Evolutionary conservation across 2,329 filamentous ascomycete genomes (phyloP).

Genomic region (Calonectria pauciramosa): DNA sequence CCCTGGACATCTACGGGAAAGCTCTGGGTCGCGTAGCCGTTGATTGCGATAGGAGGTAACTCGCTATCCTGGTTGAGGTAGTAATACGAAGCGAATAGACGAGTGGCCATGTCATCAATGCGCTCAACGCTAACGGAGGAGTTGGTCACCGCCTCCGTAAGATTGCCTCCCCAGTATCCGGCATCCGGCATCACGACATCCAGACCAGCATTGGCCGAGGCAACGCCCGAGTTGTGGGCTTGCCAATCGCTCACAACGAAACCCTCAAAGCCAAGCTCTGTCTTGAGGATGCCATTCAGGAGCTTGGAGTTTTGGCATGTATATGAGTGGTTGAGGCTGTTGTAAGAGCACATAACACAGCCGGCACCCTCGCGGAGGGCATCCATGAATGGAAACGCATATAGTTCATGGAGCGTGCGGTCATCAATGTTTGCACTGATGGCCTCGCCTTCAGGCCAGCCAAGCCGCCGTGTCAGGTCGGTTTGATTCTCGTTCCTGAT

Average conservation of each 20-base stretch:
- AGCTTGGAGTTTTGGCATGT: slow-evolving; percentile 83
- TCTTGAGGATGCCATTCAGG: slow-evolving; percentile 82
- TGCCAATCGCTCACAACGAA: slow-evolving; percentile 87
- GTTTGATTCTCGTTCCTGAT: neutral
- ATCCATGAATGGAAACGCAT: slow-evolving; percentile 84
- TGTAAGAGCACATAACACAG: slow-evolving; percentile 77
- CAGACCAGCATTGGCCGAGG: slow-evolving; percentile 77
- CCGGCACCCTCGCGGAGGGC: slow-evolving; percentile 77
- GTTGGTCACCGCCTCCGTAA: slow-evolving; percentile 90
- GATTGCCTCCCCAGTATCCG: slow-evolving; percentile 87
- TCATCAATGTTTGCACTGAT: slow-evolving; percentile 77
- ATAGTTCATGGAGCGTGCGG: slow-evolving; percentile 81
- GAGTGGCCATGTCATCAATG: slow-evolving; percentile 90
- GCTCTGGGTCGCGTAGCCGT: slow-evolving; percentile 80
- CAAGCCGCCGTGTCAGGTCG: slow-evolving; percentile 29
- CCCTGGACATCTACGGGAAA: slow-evolving; percentile 78
- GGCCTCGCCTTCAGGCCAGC: slow-evolving; percentile 55
- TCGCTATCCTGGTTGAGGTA: slow-evolving; percentile 71
- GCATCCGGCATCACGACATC: slow-evolving; percentile 91
- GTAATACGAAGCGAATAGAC: slow-evolving; percentile 81
- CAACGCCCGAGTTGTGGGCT: slow-evolving; percentile 78
- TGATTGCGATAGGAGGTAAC: slow-evolving; percentile 70
- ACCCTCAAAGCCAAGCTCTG: slow-evolving; percentile 84
- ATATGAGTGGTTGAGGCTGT: slow-evolving; percentile 85
- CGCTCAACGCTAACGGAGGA: slow-evolving; percentile 90